A percentile compares a stretch with the other conserved stretches of the same genome.
Conservation (phyloP, 2,329 filamentous ascomycete genomes). For the Gliomastix tumulicola region DNA sequence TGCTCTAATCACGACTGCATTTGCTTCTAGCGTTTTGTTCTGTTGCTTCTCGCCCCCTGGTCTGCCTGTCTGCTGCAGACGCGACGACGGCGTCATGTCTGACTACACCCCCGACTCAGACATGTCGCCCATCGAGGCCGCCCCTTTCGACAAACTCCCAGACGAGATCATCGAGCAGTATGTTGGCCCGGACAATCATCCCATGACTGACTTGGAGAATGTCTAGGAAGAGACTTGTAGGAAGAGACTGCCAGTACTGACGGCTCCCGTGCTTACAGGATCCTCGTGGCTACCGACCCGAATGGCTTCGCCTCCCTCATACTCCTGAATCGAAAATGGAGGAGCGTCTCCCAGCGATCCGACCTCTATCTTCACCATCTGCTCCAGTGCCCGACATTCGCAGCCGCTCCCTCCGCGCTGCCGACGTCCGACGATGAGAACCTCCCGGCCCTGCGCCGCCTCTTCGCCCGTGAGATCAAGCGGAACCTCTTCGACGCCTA, state of each 20-base stretch:
- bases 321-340: slow-evolving; percentile 60
- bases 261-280: slow-evolving; percentile 32
- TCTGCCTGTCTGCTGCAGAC: no score
- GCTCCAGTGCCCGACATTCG: slow-evolving; percentile 51
- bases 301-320: slow-evolving; percentile 61
- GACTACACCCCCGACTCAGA: no score
- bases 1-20: no score
- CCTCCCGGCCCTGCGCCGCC: slow-evolving; percentile 53
- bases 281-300: slow-evolving; percentile 52
- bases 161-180: slow-evolving; percentile 67
- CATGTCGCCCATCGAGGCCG: neutral
- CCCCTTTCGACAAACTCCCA: slow-evolving; percentile 48
- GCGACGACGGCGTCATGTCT: no score
- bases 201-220: neutral
- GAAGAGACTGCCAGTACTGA: slow-evolving; percentile 9
- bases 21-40: no score
- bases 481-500: slow-evolving; percentile 74
- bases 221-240: neutral
- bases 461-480: slow-evolving; percentile 65
- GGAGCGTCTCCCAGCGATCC: slow-evolving; percentile 53
- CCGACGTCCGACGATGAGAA: slow-evolving; percentile 35
- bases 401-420: slow-evolving; percentile 38
- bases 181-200: slow-evolving; percentile 16
- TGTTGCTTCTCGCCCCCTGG: no score
- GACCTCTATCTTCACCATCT: slow-evolving; percentile 59